Evolutionary conservation across 805 yeast genomes (phyloP).

Genomic region (Tanozyma kutaoensis): DNA sequence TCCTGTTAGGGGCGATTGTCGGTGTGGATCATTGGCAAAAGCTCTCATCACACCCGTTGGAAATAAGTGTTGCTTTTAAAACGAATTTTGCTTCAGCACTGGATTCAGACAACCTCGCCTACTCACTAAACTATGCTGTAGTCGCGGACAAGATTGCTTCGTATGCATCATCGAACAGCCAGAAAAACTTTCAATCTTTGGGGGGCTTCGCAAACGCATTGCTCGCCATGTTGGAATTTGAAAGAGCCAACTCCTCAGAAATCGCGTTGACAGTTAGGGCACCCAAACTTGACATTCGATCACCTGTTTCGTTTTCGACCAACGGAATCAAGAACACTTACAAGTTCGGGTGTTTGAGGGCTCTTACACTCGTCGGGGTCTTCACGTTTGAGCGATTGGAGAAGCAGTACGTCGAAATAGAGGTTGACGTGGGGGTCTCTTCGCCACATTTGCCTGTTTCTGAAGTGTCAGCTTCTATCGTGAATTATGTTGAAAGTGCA

Average conservation of each 20-base stretch:
- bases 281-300: constrained; percentile 46
- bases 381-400: constrained; percentile 80
- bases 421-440: constrained; percentile 32
- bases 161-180: constrained; percentile 30
- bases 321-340: constrained; percentile 9
- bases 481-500: constrained; percentile 56
- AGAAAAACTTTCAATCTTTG: constrained; percentile 26
- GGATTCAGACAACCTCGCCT: constrained; percentile 63
- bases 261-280: constrained; percentile 28
- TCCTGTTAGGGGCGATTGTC: constrained; percentile 47
- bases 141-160: constrained; percentile 53
- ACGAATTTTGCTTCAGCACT: constrained; percentile 70
- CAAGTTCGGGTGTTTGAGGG: constrained; percentile 35
- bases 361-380: constrained; percentile 81
- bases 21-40: constrained; percentile 72
- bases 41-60: constrained; percentile 52
- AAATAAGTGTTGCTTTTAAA: constrained; percentile 41
- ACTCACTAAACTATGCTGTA: constrained; percentile 82
- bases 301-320: constrained; percentile 11
- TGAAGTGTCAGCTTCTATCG: constrained; percentile 22
- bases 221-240: constrained; percentile 28
- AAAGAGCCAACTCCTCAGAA: constrained; percentile 31
- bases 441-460: constrained; percentile 7
- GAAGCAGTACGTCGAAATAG: constrained; percentile 53
- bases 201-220: constrained; percentile 36